These are phyloP conservation scores for Chrysoporthe deuterocubensis DNA, from an alignment of 2,329 filamentous ascomycete species.

Conservation along the genomic window DNA sequence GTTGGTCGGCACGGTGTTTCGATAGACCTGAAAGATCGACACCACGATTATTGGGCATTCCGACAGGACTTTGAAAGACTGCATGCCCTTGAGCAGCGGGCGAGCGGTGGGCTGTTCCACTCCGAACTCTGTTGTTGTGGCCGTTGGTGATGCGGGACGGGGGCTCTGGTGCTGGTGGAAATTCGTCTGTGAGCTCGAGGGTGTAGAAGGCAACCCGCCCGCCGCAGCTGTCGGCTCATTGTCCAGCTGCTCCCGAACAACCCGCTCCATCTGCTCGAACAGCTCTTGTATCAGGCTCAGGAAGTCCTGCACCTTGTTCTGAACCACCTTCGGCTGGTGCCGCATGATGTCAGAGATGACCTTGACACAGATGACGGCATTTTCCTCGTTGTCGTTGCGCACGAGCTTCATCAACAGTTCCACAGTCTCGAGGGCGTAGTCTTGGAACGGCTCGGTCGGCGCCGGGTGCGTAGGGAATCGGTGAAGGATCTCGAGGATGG, in stretches of 20 bases:
- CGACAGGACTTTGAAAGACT: slow-evolving; percentile 97
- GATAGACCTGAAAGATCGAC: slow-evolving; percentile 94
- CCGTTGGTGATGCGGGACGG: slow-evolving; percentile 85
- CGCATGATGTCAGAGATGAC: slow-evolving; percentile 96
- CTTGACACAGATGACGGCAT: slow-evolving; percentile 97
- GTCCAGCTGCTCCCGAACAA: slow-evolving; percentile 95
- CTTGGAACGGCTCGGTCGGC: slow-evolving; percentile 81
- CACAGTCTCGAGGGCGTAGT: slow-evolving; percentile 85
- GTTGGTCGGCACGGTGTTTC: slow-evolving; percentile 76
- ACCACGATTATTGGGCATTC: slow-evolving; percentile 99
- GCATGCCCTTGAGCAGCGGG: slow-evolving; percentile 88
- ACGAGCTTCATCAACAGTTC: slow-evolving; percentile 90
- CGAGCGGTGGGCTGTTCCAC: slow-evolving; percentile 80
- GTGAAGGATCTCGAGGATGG: slow-evolving; percentile 92
- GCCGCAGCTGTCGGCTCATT: slow-evolving; percentile 63
- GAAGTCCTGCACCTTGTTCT: slow-evolving; percentile 83
- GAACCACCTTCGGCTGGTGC: slow-evolving; percentile 82
- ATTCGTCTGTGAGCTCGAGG: slow-evolving; percentile 66
- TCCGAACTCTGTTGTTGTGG: slow-evolving; percentile 79
- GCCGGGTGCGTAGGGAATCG: slow-evolving; percentile 74
- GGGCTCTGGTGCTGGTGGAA: slow-evolving; percentile 74
- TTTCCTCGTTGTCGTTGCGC: slow-evolving; percentile 94
- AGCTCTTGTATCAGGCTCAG: slow-evolving; percentile 91
- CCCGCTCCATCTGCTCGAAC: slow-evolving; percentile 92
- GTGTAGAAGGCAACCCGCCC: slow-evolving; percentile 68